These are phyloP conservation scores for Euphorbia tirucalli DNA, from an alignment of 345 rosid species.

Conservation along the genomic window DNA sequence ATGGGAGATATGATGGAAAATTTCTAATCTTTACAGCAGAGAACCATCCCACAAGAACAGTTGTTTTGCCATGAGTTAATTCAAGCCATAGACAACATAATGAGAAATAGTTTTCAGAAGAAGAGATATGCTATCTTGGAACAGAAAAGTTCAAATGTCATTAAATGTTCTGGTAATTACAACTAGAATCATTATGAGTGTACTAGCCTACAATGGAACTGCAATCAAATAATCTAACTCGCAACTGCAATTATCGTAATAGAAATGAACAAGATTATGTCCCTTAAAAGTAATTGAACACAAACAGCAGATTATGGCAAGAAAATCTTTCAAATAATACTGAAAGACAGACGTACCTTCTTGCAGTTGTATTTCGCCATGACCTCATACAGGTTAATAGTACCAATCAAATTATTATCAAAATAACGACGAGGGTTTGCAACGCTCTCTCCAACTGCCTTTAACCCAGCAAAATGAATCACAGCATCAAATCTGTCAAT, in stretches of 20 bases:
- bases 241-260: not conserved
- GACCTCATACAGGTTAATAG: constrained; percentile 64
- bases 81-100: too few species aligned
- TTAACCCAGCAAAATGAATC: constrained; percentile 92
- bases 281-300: constrained; percentile 2
- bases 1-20: too few species aligned
- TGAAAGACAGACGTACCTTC: constrained; percentile 37
- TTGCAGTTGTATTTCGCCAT: constrained; percentile 75
- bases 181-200: too few species aligned
- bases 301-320: not conserved
- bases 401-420: constrained; percentile 71
- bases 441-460: constrained; percentile 93
- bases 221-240: not conserved
- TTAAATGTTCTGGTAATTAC: too few species aligned
- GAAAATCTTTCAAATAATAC: not conserved
- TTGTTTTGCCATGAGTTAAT: not conserved
- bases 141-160: too few species aligned
- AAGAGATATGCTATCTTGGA: too few species aligned
- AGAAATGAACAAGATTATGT: not conserved
- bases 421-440: constrained; percentile 75
- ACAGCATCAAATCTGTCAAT: constrained; percentile 78
- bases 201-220: not conserved
- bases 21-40: too few species aligned
- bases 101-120: too few species aligned
- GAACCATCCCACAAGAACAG: too few species aligned